phyloP scores from a whole-genome alignment of 2,329 filamentous ascomycete genomes.

The Claviceps sp. region DNA sequence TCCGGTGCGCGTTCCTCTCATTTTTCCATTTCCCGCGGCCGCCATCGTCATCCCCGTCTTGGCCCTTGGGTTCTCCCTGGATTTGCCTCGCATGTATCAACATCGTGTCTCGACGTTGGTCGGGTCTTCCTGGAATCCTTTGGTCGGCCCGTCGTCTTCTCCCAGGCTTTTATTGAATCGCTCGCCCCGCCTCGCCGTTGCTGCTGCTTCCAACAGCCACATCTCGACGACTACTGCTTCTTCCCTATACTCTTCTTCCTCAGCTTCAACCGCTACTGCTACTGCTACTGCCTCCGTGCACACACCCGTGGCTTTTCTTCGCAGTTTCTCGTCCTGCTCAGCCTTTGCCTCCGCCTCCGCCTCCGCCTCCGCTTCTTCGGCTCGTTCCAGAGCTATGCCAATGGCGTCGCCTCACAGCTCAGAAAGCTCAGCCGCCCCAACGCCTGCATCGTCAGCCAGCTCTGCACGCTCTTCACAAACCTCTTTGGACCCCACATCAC shows the following conservation, averaged over 20 bases:
- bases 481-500: constrained; percentile 42
- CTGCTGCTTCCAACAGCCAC: constrained; percentile 2
- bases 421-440: constrained; percentile 37
- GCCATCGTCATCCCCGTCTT: constrained; percentile 4
- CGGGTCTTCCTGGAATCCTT: not conserved
- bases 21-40: constrained; percentile 2
- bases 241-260: constrained; percentile 1
- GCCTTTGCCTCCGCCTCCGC: too few relatives aligned
- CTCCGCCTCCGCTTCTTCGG: not conserved
- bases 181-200: constrained; percentile 4
- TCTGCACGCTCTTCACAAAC: constrained; percentile 36
- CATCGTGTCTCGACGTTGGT: constrained; percentile 8
- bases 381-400: constrained; percentile 11
- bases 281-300: not conserved
- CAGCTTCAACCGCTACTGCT: not conserved
- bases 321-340: not conserved
- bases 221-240: constrained; percentile 4
- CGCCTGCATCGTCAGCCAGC: constrained; percentile 35
- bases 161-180: constrained; percentile 8
- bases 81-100: constrained; percentile 10
- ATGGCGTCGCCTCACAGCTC: constrained; percentile 28
- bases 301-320: not conserved
- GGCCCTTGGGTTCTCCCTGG: constrained; percentile 3
- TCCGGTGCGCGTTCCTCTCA: not conserved
- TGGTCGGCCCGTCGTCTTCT: constrained; percentile 7